Evolutionary conservation across 2,329 filamentous ascomycete genomes (phyloP), one percentile per base, ranked within the genome.

Genomic region (Davidsoniella virescens): DNA sequence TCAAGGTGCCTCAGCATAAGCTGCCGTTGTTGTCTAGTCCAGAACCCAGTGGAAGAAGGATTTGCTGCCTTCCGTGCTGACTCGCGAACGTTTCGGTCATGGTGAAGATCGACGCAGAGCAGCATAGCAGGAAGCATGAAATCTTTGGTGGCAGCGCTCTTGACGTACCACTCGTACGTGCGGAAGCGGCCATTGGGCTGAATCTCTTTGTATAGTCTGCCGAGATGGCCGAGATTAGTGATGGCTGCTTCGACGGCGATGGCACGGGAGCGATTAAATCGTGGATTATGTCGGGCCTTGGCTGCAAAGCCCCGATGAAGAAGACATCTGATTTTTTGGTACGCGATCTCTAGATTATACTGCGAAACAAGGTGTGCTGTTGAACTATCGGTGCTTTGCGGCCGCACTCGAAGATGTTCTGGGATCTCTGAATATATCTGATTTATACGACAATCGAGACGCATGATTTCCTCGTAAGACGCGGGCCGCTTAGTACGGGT

Each of bases 51-150:
- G 9, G 43, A 20, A 17, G 45, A 45, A 10, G 36, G 36, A 20
- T 44, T 39, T 9, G 17, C 38, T 10, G n/a, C 9, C 6, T 18
- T 20, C 74, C 72, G 54, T 67, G 71, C 20, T 64, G 60, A n/a
- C 67, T 66, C 20, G 71, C 69, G 1, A 63, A 64, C 53, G 64
- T 61, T 50, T 33, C 33, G 50, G 5, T 64, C 63, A 26, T 62
- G 58, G 59, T 92, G 84, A 1, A 94, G 72, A 59, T 95, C 88
- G 25, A 93, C 72, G 49, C 80, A 80, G 3, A 95, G 72, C 42
- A 94, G 75, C 73, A 92, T 93, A 4, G 84, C 85, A 2, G 86
- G 85, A 10, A 94, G 72, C 5, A 93, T 70, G 61, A 93, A 94
- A 60, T 95, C 88, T 59, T 84, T 83, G 8, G 83, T 85, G 1